These are phyloP conservation scores for Trametes cinnabarina DNA, from an alignment of 768 basidiomycete species.

Conservation along the genomic window DNA sequence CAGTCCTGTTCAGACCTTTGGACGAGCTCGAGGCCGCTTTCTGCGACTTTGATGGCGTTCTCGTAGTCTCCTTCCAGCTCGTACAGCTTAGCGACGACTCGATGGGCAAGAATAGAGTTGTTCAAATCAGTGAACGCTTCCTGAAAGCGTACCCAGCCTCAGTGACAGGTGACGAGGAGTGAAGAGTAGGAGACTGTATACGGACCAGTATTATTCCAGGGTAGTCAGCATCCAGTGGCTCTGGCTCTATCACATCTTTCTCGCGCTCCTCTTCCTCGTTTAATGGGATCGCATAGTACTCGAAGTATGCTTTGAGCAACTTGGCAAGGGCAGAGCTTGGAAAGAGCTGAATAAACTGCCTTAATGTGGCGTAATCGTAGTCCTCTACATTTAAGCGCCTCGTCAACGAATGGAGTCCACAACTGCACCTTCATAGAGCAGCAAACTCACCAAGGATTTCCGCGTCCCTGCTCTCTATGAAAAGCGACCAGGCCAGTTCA, in stretches of 20 bases:
- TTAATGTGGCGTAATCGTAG: constrained; percentile 57
- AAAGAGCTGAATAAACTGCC: constrained; percentile 63
- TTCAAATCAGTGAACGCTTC: constrained; percentile 50
- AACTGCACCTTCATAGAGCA: no score
- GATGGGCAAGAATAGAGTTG: constrained; percentile 63
- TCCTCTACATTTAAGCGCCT: constrained; percentile 53
- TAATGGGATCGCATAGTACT: constrained; percentile 50
- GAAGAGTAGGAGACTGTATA: not conserved
- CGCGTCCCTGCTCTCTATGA: constrained; percentile 71
- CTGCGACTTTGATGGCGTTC: constrained; percentile 67
- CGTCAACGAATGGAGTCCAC: no score
- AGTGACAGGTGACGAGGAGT: constrained; percentile 1
- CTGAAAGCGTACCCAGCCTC: constrained; percentile 33
- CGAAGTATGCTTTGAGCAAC: constrained; percentile 66
- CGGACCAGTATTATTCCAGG: constrained; percentile 63
- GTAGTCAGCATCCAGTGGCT: constrained; percentile 49
- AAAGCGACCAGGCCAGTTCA: constrained; percentile 78
- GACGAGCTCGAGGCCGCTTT: constrained; percentile 63
- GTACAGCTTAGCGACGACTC: constrained; percentile 66
- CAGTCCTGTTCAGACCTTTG: constrained; percentile 52
- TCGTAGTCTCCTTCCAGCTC: constrained; percentile 69
- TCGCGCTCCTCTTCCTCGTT: constrained; percentile 34
- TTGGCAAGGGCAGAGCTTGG: constrained; percentile 54
- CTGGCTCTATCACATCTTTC: constrained; percentile 12
- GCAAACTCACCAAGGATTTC: constrained; percentile 53